These are phyloP conservation scores for Xylariomycetidae sp. DNA, from an alignment of 2,329 filamentous ascomycete genomes.

Conservation along the genomic window DNA sequence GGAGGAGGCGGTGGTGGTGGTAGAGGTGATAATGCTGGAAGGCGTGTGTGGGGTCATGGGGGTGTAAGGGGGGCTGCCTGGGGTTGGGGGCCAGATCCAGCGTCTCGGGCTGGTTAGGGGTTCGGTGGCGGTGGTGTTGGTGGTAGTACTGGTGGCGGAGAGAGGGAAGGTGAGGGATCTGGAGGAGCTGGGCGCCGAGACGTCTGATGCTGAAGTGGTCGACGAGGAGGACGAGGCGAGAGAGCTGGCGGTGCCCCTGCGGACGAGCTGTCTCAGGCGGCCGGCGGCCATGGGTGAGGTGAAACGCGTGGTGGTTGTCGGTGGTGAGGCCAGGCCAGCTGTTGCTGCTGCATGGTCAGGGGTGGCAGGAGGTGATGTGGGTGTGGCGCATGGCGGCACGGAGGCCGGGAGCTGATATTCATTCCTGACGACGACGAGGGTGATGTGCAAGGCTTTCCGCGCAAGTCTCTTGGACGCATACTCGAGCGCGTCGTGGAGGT, in stretches of 20 bases:
- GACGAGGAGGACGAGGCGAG: conserved; percentile 14
- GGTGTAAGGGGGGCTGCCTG: conserved; percentile 36
- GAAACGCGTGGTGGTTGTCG: too few relatives aligned
- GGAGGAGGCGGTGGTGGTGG: conserved; percentile 17
- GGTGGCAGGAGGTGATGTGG: conserved; percentile 22
- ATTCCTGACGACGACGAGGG: conserved; percentile 52
- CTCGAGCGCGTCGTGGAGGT: conserved; percentile 51
- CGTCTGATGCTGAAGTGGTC: conserved; percentile 9
- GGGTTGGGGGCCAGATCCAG: conserved; percentile 28
- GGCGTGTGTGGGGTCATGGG: conserved; percentile 46
- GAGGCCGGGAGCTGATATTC: conserved; percentile 49
- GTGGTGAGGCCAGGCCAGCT: conserved; percentile 26
- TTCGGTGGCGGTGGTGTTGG: too few relatives aligned
- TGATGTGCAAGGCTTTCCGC: conserved; percentile 51
- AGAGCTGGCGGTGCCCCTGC: conserved; percentile 31
- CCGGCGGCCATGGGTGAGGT: conserved; percentile 27
- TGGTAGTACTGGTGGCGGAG: conserved; percentile 13
- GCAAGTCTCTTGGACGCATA: conserved; percentile 53
- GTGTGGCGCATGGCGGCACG: conserved; percentile 28
- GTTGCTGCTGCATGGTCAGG: conserved; percentile 26
- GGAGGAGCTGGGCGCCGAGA: conserved; percentile 7
- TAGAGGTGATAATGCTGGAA: conserved; percentile 23
- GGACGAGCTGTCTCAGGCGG: conserved; percentile 36
- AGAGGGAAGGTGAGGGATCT: conserved; percentile 17
- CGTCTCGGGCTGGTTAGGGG: conserved; percentile 18